A percentile compares a stretch with the other conserved stretches of the same genome.
Evolutionary conservation across 1,139 yeast genomes (phyloP).

Genomic region (Suzukiozyma palmioleophila): DNA sequence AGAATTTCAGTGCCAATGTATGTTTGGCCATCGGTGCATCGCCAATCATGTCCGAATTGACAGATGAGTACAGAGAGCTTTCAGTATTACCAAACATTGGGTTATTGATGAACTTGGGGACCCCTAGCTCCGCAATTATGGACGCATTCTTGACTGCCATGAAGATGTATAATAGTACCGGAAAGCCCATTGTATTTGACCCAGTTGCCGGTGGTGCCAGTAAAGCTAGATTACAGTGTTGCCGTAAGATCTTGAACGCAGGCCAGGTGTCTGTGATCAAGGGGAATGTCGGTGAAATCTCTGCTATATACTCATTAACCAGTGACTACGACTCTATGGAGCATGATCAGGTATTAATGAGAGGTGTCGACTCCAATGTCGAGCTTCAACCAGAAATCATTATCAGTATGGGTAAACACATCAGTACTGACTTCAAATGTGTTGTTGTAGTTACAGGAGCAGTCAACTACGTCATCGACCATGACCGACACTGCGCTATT

Average conservation of each 20-base stretch:
- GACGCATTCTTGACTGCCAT: conserved; percentile 51
- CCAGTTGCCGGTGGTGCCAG: conserved; percentile 95
- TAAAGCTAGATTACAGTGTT: conserved; percentile 46
- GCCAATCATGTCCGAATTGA: conserved; percentile 86
- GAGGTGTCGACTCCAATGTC: conserved; percentile 68
- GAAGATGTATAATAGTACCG: conserved; percentile 50
- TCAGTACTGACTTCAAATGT: conserved; percentile 53
- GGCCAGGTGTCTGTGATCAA: conserved; percentile 72
- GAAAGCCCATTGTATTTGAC: conserved; percentile 70
- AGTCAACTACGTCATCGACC: conserved; percentile 25
- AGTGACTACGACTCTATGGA: conserved; percentile 31
- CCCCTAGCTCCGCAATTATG: conserved; percentile 47
- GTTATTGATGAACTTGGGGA: conserved; percentile 73
- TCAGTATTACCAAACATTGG: conserved; percentile 45
- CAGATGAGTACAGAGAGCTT: conserved; percentile 65
- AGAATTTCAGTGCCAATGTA: conserved; percentile 86
- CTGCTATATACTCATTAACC: conserved; percentile 35
- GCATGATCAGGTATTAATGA: conserved; percentile 42
- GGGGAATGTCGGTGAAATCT: conserved; percentile 85
- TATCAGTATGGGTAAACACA: conserved; percentile 39
- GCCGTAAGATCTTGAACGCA: conserved; percentile 45
- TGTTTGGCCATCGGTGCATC: conserved; percentile 82
- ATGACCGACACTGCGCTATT: conserved; percentile 16
- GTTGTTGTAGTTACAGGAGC: conserved; percentile 69
- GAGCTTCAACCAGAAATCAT: conserved; percentile 25